A percentile compares a stretch with the other conserved stretches of the same genome.
phyloP scores from a whole-genome alignment of 305 asterid species.

The Solanum chacoense region DNA sequence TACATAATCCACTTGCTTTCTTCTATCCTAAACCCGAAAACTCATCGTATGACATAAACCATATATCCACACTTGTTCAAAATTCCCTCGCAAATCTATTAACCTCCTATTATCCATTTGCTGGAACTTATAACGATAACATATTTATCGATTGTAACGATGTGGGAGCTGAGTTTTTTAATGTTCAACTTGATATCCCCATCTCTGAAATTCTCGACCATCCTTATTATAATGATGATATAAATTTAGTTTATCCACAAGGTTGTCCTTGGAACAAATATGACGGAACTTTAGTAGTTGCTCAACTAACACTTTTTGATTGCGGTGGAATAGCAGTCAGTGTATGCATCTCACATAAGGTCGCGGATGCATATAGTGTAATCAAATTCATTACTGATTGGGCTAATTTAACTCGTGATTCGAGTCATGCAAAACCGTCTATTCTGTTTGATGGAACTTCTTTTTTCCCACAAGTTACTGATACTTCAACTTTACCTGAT shows the following conservation, averaged over 20 bases:
- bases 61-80: not conserved
- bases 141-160: not conserved
- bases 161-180: not conserved
- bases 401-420: not conserved
- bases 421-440: not conserved
- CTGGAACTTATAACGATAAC: not conserved
- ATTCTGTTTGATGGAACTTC: not conserved
- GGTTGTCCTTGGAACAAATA: not conserved
- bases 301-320: not conserved
- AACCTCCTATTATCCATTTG: not conserved
- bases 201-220: not conserved
- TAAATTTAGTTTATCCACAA: not conserved
- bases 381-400: not conserved
- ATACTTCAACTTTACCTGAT: not conserved
- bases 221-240: not conserved
- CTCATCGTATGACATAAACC: not conserved
- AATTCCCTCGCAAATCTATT: not conserved
- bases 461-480: not conserved
- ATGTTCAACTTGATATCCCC: not conserved
- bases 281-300: not conserved
- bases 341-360: not conserved
- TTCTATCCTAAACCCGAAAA: not conserved
- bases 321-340: not conserved
- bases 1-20: not conserved
- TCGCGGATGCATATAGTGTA: not conserved